Base-by-base conservation (phyloP, 225 moss, liverwort and hornwort species). In the Pseudoscleropodium purum region DNA sequence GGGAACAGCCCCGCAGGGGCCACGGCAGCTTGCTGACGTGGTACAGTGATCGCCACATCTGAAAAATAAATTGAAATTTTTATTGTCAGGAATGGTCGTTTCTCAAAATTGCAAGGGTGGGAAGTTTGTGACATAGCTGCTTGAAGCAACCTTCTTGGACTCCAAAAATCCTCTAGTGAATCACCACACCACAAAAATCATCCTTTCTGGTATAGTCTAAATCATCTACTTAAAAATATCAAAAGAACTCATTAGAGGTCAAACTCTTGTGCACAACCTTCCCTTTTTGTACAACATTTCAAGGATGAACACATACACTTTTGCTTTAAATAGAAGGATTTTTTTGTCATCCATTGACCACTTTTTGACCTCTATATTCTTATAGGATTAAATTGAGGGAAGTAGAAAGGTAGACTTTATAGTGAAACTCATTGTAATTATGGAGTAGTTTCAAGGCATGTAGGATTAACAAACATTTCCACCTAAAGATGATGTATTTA, bases 181-280 rank as follows among this genome's bases (percentile, higher is more conserved):
- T n/a, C n/a, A n/a, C n/a, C n/a, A n/a, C n/a, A n/a, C 1, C 0
- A 1, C 9, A 4, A 3, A 72, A 72, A 41, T 26, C 27, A 41
- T 69, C 7, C 0, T n/a, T 70, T 39, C 24, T 25, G 0, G 15
- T 15, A 70, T 1, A 0, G 0, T 25, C 1, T 26, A 14, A 39
- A 70, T 39, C 24, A 70, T 70, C 21, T 70, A 23, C 7, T n/a
- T 39, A 4, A 24, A n/a, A 39, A 70, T 39, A 24, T 5, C 2
- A 21, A 12, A 13, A 12, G 6, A 13, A 13, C 7, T 7, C 24
- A 31, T 69, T 69, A 24, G 7, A n/a, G n/a, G 21, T n/a, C 68
- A 69, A 69, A n/a, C 2, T 23, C n/a, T 19, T 67, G 7, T n/a
- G 6, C 1, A n/a, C 21, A 7, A 23, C 67, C 5, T 67, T 2